Evolutionary conservation across 345 rosid species (phyloP).

Genomic region (Xanthoceras sorbifolium): DNA sequence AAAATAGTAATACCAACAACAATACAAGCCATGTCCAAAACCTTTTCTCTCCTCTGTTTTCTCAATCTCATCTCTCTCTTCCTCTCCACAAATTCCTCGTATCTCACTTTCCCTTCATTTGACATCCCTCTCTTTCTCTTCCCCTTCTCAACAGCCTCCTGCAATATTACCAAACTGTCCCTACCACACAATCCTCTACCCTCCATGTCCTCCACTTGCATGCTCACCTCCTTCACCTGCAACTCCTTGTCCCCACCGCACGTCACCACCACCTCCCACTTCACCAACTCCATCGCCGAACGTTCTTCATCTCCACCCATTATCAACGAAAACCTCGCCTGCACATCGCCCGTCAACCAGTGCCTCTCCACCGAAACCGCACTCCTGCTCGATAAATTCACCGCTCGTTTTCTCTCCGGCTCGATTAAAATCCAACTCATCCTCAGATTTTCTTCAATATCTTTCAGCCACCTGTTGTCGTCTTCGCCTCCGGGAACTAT

Average conservation of each 20-base stretch:
- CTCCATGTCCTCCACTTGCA: conserved; percentile 77
- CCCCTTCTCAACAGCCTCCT: conserved; percentile 42
- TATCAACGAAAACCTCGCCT: conserved; percentile 48
- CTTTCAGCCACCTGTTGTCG: conserved; percentile 47
- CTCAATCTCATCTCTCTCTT: conserved; percentile 44
- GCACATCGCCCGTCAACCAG: conserved; percentile 72
- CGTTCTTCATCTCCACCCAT: conserved; percentile 28
- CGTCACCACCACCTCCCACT: conserved; percentile 46
- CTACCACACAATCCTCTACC: conserved; percentile 66
- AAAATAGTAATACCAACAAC: conserved; percentile 47
- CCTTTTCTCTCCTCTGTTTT: conserved; percentile 36
- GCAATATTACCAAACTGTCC: conserved; percentile 66
- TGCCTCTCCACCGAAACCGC: conserved; percentile 64
- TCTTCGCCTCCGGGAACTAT: conserved; percentile 20
- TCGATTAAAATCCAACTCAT: conserved; percentile 76
- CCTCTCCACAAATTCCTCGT: conserved; percentile 42
- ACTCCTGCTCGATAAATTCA: conserved; percentile 55
- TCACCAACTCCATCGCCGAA: conserved; percentile 38
- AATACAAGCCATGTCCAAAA: conserved; percentile 39
- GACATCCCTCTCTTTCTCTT: conserved; percentile 32
- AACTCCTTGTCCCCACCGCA: conserved; percentile 53
- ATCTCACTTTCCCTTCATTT: conserved; percentile 37
- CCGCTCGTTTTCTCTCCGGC: conserved; percentile 54
- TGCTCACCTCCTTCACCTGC: conserved; percentile 68
- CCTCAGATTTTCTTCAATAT: conserved; percentile 51